Evolutionary conservation across 495 filamentous ascomycete genomes (phyloP).

Genomic region (Pyrenopolyporus hunteri): DNA sequence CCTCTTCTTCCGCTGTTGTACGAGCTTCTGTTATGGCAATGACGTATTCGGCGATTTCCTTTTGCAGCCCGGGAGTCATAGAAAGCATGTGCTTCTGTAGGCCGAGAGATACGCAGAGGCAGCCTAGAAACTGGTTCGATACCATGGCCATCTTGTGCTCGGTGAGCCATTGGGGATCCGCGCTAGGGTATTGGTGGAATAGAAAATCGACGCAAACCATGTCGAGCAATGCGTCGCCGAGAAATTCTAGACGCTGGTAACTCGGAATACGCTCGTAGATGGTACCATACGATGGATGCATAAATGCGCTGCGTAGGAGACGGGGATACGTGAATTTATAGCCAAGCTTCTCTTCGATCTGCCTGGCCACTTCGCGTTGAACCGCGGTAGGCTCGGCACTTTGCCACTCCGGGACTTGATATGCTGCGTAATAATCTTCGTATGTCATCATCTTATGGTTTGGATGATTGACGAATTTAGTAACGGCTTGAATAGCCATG

Average conservation of each 20-base stretch:
- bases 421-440: constrained; percentile 73
- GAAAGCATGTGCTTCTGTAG: constrained; percentile 77
- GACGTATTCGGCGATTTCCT: constrained; percentile 72
- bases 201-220: constrained; percentile 84
- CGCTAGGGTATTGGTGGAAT: constrained; percentile 74
- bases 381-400: constrained; percentile 59
- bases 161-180: constrained; percentile 95
- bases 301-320: constrained; percentile 83
- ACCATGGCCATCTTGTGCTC: constrained; percentile 99
- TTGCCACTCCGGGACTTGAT: constrained; percentile 77
- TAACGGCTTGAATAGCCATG: constrained; percentile 83
- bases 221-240: constrained; percentile 89
- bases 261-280: constrained; percentile 78
- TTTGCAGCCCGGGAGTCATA: constrained; percentile 62
- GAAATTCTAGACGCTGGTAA: constrained; percentile 93
- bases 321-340: constrained; percentile 84
- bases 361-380: constrained; percentile 68
- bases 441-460: constrained; percentile 73
- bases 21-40: constrained; percentile 67
- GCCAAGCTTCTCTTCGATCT: constrained; percentile 69
- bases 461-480: constrained; percentile 67
- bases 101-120: constrained; percentile 74
- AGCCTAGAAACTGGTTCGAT: constrained; percentile 92
- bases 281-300: constrained; percentile 78
- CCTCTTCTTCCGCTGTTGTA: constrained; percentile 47